A percentile compares a stretch with the other conserved stretches of the same genome.
These are phyloP conservation scores for Falciphora oryzae DNA, from an alignment of 2,329 filamentous ascomycete species.

Conservation along the genomic window DNA sequence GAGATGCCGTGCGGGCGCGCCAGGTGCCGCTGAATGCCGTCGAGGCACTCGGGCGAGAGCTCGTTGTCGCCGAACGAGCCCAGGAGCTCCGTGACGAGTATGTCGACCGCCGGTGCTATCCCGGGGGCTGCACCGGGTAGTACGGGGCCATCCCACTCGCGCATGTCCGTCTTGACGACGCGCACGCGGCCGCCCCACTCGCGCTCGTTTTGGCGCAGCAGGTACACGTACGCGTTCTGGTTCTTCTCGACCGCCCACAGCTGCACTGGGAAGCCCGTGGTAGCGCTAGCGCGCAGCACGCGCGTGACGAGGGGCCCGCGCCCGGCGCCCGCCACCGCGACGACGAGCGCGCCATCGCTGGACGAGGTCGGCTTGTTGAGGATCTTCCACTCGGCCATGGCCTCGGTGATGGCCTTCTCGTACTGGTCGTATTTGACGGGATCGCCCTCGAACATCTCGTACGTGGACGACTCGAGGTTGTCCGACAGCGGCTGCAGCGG, in stretches of 20 bases:
- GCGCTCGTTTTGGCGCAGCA: constrained; percentile 77
- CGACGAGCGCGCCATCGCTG: constrained; percentile 58
- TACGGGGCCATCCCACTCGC: constrained; percentile 86
- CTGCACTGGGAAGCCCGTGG: constrained; percentile 70
- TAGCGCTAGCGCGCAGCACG: constrained; percentile 72
- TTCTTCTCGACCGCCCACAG: constrained; percentile 98
- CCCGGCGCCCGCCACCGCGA: constrained; percentile 90
- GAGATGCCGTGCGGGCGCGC: constrained; percentile 75
- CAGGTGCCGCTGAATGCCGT: constrained; percentile 91
- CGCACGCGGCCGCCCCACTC: constrained; percentile 78
- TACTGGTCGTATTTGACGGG: constrained; percentile 98
- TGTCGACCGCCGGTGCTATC: constrained; percentile 67
- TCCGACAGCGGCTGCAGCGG: constrained; percentile 92
- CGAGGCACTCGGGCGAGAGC: constrained; percentile 86
- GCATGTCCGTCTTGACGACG: constrained; percentile 95
- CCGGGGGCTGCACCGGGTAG: too few relatives aligned
- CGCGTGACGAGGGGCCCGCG: constrained; percentile 88
- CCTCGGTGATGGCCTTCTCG: constrained; percentile 74
- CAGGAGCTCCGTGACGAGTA: constrained; percentile 87
- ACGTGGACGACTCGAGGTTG: constrained; percentile 94
- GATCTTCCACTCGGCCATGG: constrained; percentile 71
- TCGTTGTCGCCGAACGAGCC: constrained; percentile 97
- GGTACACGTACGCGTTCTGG: constrained; percentile 90
- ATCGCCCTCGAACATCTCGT: constrained; percentile 97
- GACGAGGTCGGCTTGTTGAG: constrained; percentile 69